Base-by-base conservation (phyloP, 2,329 filamentous ascomycete species). In the Arachnomyces sp. region DNA sequence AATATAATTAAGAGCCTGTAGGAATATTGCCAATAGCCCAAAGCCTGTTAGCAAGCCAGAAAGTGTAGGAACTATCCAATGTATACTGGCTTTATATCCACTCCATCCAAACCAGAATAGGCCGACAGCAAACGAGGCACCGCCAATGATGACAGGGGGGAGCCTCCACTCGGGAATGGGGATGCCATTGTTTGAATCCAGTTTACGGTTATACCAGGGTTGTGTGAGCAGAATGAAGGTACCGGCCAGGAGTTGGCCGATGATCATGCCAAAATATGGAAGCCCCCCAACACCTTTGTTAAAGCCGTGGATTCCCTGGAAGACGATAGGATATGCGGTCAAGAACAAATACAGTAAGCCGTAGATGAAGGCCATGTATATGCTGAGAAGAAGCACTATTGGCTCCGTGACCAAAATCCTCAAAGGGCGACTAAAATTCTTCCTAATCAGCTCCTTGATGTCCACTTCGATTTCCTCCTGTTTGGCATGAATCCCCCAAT, bases 401-500 rank as follows among this genome's bases (percentile, higher is more conserved):
- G 64, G 65, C 43, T 67, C 65, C 1, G 64, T 65, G 40, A 65
- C 51, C 20, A 67, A 57, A n/a, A 67, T 56, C 41, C 58, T 61
- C 9, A 69, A 43, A 2, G 66, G 66, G 36, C 72, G 64, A 45
- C 63, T 68, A 45, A 76, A 71, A 50, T 75, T 76, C 54, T 73
- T 72, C 35, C 66, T 56, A 20, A 73, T 50, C 9, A 73, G 51
- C 45, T 73, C 70, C 9, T 55, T 54, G 43, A 74, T 63, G 49
- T 73, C 70, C 35, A 74, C 63, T 53, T 74, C 71, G 33, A 73
- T 70, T 56, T 74, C 71, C 46, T 74, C 72, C 42, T 68, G 63
- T 50, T 73, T 74, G n/a, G 75, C 75, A 49, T 79, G 75, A 37
- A 78, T 77, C 8, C 74, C 74, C 73, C 74, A 78, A 45, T 78